Base-by-base conservation (phyloP, 306 rosid genomes). In the Gynostemma pentaphyllum region DNA sequence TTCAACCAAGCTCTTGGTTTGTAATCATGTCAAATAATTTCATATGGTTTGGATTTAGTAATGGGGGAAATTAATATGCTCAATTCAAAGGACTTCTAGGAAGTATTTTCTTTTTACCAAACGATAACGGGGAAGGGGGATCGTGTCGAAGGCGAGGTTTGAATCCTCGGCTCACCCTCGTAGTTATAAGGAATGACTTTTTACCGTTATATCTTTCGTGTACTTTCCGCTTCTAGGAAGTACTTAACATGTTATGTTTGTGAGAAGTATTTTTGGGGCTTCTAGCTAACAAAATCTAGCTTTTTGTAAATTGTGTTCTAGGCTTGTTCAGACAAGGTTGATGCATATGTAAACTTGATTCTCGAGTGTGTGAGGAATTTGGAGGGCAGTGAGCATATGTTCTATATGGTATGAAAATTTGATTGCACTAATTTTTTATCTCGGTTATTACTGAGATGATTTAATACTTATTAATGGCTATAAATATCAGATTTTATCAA, bases 301-400 rank as follows among this genome's bases (percentile, higher is more conserved):
- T 45, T 63, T n/a, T 34, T 44, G 66, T 61, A 61, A 45, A 45
- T 42, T 63, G 68, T n/a, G n/a, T n/a, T 63, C 28, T 63, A 44
- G 68, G 68, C 66, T 2, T 48, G 68, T 63, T 63, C 68, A 29
- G 28, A 63, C 41, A 63, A 63, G 68, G 54, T 29, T 63, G 68
- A 18, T 63, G 68, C 68, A 16, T 63, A 63, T 63, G 52, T 63
- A 29, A 63, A 63, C 68, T 45, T 63, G 68, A 45, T 63, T 63
- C 54, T 63, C 54, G 41, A 63, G 40, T 63, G 54, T 63, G 24
- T 63, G 68, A 63, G 42, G 68, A 29, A 45, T 45, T 45, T 63
- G 54, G 68, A 63, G 54, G 45, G 68, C 53, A 34, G 15, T 28
- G 54, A 63, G 21, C 39, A 27, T n/a, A 12, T 44, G 41, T 29